Evolutionary conservation across 2,329 filamentous ascomycete genomes (phyloP).

Genomic region (Annulohypoxylon truncatum): DNA sequence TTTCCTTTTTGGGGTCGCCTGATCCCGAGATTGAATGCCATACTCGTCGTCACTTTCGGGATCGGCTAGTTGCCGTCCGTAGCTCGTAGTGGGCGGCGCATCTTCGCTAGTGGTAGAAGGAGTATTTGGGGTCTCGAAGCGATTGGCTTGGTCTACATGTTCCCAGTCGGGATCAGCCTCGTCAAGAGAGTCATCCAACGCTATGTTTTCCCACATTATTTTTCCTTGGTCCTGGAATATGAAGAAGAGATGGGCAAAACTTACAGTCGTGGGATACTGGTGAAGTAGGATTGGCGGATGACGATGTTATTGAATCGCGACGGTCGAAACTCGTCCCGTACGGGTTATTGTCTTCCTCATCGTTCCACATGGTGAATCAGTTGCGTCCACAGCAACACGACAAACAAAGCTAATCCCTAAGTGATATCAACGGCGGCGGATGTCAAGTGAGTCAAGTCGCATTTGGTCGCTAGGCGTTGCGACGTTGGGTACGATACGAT

Average conservation of each 20-base stretch:
- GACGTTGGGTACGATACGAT: slow-evolving; percentile 22
- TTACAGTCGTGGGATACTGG: slow-evolving; percentile 69
- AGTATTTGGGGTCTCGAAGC: slow-evolving; percentile 76
- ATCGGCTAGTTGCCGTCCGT: slow-evolving; percentile 54
- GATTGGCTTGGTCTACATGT: slow-evolving; percentile 58
- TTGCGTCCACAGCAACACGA: slow-evolving; percentile 18
- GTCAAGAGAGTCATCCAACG: slow-evolving; percentile 51
- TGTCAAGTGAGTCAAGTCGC: slow-evolving; percentile 27
- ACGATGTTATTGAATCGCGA: slow-evolving; percentile 81
- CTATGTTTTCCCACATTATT: slow-evolving; percentile 55
- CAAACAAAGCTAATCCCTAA: slow-evolving; percentile 25
- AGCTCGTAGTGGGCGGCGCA: slow-evolving; percentile 58
- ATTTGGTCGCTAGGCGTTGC: slow-evolving; percentile 25
- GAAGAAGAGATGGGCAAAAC: slow-evolving; percentile 48
- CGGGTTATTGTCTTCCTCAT: slow-evolving; percentile 94
- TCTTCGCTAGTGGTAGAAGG: slow-evolving; percentile 77
- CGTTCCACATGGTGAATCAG: slow-evolving; percentile 86
- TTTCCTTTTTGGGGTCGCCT: slow-evolving; percentile 69
- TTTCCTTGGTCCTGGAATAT: slow-evolving; percentile 28
- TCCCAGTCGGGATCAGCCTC: slow-evolving; percentile 60
- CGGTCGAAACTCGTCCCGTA: slow-evolving; percentile 92
- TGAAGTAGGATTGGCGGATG: slow-evolving; percentile 72
- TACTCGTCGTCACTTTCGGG: slow-evolving; percentile 63
- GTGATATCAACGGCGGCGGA: slow-evolving; percentile 7
- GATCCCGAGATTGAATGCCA: slow-evolving; percentile 53